Evolutionary conservation across 345 rosid genomes (phyloP).

Genomic region (Durio zibethinus): DNA sequence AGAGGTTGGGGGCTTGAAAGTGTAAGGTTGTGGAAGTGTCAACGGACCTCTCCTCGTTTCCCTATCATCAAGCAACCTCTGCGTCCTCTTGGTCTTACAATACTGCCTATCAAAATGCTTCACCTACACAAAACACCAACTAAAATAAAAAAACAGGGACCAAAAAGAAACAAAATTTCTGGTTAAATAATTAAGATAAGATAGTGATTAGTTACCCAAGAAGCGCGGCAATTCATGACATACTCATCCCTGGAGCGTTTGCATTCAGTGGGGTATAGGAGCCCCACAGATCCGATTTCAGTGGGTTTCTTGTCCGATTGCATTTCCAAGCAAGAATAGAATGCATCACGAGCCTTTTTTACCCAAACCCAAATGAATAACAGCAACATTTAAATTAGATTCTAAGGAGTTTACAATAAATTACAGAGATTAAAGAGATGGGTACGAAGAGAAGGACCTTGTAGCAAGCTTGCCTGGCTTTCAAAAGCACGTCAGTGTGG

Average conservation of each 20-base stretch:
- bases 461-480: constrained; percentile 76
- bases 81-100: constrained; percentile 64
- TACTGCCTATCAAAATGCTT: constrained; percentile 83
- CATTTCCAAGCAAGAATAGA: constrained; percentile 68
- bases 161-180: background rate
- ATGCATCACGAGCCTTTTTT: constrained; percentile 69
- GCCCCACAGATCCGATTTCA: constrained; percentile 76
- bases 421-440: background rate
- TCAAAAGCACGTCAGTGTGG: constrained; percentile 63
- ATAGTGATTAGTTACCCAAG: constrained; percentile 50
- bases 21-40: constrained; percentile 74
- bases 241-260: constrained; percentile 49
- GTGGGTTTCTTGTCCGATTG: constrained; percentile 64
- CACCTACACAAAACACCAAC: constrained; percentile 43
- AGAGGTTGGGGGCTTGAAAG: constrained; percentile 56
- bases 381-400: background rate
- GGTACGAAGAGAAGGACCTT: constrained; percentile 28
- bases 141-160: background rate
- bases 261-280: constrained; percentile 65
- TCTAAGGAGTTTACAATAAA: background rate
- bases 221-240: constrained; percentile 57
- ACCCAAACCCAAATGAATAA: background rate
- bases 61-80: constrained; percentile 66
- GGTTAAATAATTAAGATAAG: background rate
- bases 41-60: constrained; percentile 72